Evolutionary conservation across 2,329 filamentous ascomycete species (phyloP), one percentile per base, ranked within the genome.

Genomic region (Nakataea oryzae): DNA sequence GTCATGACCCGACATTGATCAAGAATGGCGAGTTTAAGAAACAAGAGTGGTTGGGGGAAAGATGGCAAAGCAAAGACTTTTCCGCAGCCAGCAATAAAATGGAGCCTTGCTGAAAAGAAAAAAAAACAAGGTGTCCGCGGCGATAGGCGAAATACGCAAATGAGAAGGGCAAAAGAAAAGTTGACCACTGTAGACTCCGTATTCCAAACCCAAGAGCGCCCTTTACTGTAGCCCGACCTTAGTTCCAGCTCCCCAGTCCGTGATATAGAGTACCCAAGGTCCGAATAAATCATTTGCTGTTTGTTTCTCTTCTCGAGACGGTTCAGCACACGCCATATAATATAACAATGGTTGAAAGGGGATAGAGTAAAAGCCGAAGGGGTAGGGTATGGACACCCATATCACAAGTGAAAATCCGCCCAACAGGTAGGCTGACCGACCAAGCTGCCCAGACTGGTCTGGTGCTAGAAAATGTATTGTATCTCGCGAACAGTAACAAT

Each of bases 141-240:
- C 41, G 41, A 3, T 17, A 56, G 27, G 26, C 47, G 27, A 59
- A 59, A 59, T 50, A 9, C 21, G 41, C 21, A 47, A 47, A 50
- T 50, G 41, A 50, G 17, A n/a, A 9, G 41, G 41, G 41, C 17
- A 47, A 47, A 47, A 7, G 7, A 24, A 50, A 50, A 50, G n/a
- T n/a, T n/a, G n/a, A n/a, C n/a, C n/a, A n/a, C n/a, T n/a, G 21
- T 50, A n/a, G 41, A 50, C 58, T 60, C 58, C 41, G 58, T 60
- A 60, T 60, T 41, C 41, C 58, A 59, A 59, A 50, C 47, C 32
- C 34, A 11, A 27, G 30, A 47, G 34, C 34, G 34, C 34, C 34
- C 34, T 17, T 41, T 41, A 17, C 14, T 41, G 21, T 41, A 17
- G 34, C 34, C 34, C 17, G 34, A 47, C 34, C 34, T 2, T 21